These are phyloP conservation scores for Phytopythium mirpurense DNA, from an alignment of 352 stramenopile species.

Conservation along the genomic window DNA sequence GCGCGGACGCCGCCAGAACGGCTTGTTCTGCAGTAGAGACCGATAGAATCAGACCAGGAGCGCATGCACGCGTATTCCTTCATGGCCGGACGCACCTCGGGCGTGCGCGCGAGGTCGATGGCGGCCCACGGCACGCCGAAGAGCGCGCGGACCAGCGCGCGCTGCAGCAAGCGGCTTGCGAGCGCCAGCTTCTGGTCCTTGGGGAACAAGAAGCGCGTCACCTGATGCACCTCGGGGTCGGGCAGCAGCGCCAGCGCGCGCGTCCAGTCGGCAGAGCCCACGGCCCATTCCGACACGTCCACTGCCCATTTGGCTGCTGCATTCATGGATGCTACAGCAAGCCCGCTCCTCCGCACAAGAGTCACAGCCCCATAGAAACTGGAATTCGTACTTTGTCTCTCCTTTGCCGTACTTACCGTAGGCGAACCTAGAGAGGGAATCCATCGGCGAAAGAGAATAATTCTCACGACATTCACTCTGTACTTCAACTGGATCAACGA, in stretches of 20 bases:
- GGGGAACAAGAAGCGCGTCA: slow-evolving; percentile 51
- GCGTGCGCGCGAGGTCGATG: slow-evolving; percentile 53
- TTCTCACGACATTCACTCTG: no score
- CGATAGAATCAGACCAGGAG: not conserved
- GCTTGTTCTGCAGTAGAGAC: slow-evolving; percentile 52
- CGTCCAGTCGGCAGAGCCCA: slow-evolving; percentile 27
- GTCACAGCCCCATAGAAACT: no score
- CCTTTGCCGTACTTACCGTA: no score
- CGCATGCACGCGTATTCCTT: no score
- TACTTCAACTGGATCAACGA: no score
- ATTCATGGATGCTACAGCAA: no score
- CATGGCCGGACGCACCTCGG: slow-evolving; percentile 49
- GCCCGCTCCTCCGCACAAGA: no score
- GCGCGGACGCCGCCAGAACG: slow-evolving; percentile 32
- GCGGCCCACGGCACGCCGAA: slow-evolving; percentile 23
- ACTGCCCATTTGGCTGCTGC: slow-evolving; percentile 29
- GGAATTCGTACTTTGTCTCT: no score
- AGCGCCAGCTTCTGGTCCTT: slow-evolving; percentile 70
- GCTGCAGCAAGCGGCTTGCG: slow-evolving; percentile 57
- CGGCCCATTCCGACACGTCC: slow-evolving; percentile 37
- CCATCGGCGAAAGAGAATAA: no score
- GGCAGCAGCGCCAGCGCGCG: slow-evolving; percentile 28
- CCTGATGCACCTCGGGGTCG: slow-evolving; percentile 35
- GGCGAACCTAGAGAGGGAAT: no score
- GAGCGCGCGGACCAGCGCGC: slow-evolving; percentile 32